These are phyloP conservation scores for Huntiella abstrusa DNA, from an alignment of 2,329 filamentous ascomycete species.

Conservation along the genomic window DNA sequence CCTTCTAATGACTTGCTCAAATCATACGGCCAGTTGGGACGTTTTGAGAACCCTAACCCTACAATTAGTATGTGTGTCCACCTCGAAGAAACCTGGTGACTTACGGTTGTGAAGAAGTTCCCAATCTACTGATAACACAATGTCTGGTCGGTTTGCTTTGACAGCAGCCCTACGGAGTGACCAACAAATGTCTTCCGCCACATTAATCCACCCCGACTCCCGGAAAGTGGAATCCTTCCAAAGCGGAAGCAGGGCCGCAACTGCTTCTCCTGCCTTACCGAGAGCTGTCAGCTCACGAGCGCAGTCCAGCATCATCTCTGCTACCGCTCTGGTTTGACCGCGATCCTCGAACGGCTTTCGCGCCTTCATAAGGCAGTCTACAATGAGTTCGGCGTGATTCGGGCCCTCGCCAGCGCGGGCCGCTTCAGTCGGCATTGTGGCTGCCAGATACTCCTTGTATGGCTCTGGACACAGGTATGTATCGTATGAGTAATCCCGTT, in stretches of 20 bases:
- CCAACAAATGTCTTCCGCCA: slow-evolving; percentile 43
- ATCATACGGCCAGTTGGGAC: slow-evolving; percentile 42
- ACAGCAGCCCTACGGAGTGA: slow-evolving; percentile 37
- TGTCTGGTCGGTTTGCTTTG: slow-evolving; percentile 30
- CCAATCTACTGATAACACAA: slow-evolving; percentile 45
- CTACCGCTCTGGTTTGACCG: slow-evolving; percentile 31
- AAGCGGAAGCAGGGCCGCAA: slow-evolving; percentile 34
- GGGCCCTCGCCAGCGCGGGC: slow-evolving; percentile 31
- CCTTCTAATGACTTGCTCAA: slow-evolving; percentile 36
- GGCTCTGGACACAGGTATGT: slow-evolving; percentile 48
- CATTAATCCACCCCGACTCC: slow-evolving; percentile 38
- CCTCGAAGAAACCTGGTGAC: slow-evolving; percentile 15
- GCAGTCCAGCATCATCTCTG: slow-evolving; percentile 38
- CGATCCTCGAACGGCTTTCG: slow-evolving; percentile 34
- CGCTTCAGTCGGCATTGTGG: background rate
- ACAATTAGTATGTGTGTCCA: background rate
- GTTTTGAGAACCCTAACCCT: slow-evolving; percentile 30
- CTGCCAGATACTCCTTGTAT: slow-evolving; percentile 29
- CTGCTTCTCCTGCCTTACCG: slow-evolving; percentile 32
- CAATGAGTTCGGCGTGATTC: slow-evolving; percentile 36
- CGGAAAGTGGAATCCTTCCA: slow-evolving; percentile 40
- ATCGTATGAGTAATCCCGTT: slow-evolving; percentile 39
- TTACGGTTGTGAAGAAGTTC: slow-evolving; percentile 41
- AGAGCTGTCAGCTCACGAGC: slow-evolving; percentile 34
- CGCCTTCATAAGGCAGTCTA: slow-evolving; percentile 32